Evolutionary conservation across 1,284 basidiomycete species (phyloP), one percentile per base, ranked within the genome.

Genomic region (Xerocomus nothofagi): DNA sequence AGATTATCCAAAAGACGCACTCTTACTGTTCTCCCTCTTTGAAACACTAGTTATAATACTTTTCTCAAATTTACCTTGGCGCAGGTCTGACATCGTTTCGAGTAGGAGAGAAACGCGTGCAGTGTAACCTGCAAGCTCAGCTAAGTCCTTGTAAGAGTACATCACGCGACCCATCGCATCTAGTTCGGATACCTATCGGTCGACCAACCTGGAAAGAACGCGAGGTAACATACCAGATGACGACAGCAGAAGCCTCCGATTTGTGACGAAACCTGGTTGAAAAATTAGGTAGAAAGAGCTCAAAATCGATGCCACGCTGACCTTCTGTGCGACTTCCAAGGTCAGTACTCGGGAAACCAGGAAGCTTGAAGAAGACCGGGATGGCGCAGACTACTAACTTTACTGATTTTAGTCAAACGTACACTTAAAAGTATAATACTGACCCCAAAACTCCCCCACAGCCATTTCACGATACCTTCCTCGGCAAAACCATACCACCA

Each of bases 71-170:
- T 86, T 87, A 34, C 93, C 93, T 42, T 79, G 73, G 57, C 86
- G 84, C 37, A 98, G 82, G 51, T 95, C 93, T 15, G 87, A 80
- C 87, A 98, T 97, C 0, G 93, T 93, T 49, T 96, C 91, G 8
- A 99, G 79, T 10, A 98, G 78, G 42, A 88, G 82, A 21, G 90
- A 86, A 0, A 99, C 95, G 17, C 96, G 86, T 1, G 93, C 82
- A 0, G 96, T 98, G 69, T 98, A 98, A 11, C 96, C 96, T 2
- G 95, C 93, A 27, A 99, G 81, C 69, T 99, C 96, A 6, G 93
- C 88, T 4, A 99, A 77, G 67, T 98, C 93, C 77, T 91, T 98
- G 76, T 98, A 98, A 12, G 91, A 93, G 69, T 96, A 97, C 93
- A 98, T 96, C 8, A 89, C 79, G 20, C 88, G 81, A 40, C 87